These are phyloP conservation scores for Diaporthe citrichinensis DNA, from an alignment of 2,329 filamentous ascomycete genomes.

Conservation along the genomic window DNA sequence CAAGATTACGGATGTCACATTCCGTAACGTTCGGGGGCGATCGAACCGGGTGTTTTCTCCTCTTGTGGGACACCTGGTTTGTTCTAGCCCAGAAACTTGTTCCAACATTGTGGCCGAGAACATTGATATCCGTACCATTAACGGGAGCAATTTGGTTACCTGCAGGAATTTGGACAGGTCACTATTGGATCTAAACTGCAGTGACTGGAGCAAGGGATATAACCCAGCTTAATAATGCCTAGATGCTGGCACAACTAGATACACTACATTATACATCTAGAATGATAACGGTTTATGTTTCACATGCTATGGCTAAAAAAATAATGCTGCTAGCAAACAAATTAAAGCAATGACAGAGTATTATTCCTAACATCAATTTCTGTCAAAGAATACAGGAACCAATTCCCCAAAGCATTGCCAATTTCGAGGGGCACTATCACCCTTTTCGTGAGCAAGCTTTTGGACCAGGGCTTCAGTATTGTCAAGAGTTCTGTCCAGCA, in stretches of 20 bases:
- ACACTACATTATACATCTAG: not conserved
- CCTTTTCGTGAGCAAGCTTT: too few species aligned
- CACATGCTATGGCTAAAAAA: too few species aligned
- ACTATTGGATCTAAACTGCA: slow-evolving; percentile 46
- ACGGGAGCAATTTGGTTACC: slow-evolving; percentile 44
- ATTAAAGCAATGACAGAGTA: too few species aligned
- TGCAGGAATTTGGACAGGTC: slow-evolving; percentile 46
- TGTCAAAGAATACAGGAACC: too few species aligned
- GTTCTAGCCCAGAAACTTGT: slow-evolving; percentile 45
- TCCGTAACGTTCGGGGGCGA: slow-evolving; percentile 67
- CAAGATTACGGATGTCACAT: slow-evolving; percentile 67
- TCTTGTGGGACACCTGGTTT: slow-evolving; percentile 47
- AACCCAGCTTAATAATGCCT: not conserved
- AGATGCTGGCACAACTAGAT: not conserved
- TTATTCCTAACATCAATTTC: too few species aligned
- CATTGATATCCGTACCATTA: slow-evolving; percentile 47
- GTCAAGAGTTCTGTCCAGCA: too few species aligned
- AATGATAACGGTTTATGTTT: too few species aligned
- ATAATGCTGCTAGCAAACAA: too few species aligned
- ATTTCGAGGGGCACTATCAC: too few species aligned
- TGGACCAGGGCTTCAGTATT: too few species aligned
- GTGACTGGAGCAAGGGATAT: slow-evolving; percentile 21
- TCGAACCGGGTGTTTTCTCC: slow-evolving; percentile 50
- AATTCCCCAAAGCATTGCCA: too few species aligned
- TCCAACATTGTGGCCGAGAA: slow-evolving; percentile 44